Evolutionary conservation across 2,329 filamentous ascomycete genomes (phyloP).

Genomic region (Botrytis cinerea): DNA sequence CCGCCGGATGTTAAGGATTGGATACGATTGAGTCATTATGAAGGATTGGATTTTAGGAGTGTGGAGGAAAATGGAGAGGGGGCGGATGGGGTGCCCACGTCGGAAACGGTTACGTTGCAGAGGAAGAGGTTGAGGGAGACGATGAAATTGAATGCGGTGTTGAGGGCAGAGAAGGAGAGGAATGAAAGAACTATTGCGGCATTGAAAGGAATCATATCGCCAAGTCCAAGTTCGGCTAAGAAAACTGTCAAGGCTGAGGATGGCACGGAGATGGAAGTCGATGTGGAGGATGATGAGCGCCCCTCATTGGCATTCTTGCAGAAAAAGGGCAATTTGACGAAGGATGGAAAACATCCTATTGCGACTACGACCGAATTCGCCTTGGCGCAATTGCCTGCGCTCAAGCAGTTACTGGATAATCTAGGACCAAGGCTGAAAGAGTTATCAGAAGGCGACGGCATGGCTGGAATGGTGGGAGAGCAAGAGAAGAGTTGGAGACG

Average conservation of each 20-base stretch:
- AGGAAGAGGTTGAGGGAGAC: constrained; percentile 76
- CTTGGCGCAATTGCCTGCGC: constrained; percentile 77
- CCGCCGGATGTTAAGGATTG: constrained; percentile 72
- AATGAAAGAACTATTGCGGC: constrained; percentile 72
- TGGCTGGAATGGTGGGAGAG: constrained; percentile 41
- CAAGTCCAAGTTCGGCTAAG: not conserved
- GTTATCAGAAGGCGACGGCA: constrained; percentile 46
- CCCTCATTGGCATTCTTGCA: constrained; percentile 57
- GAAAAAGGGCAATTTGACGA: constrained; percentile 53
- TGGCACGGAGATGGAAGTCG: not conserved
- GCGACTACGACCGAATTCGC: constrained; percentile 76
- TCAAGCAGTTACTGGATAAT: constrained; percentile 69
- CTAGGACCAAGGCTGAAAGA: constrained; percentile 64
- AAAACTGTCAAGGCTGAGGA: constrained; percentile 30
- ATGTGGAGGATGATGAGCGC: not conserved
- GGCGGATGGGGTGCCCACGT: constrained; percentile 46
- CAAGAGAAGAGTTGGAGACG: constrained; percentile 61
- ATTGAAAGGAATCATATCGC: constrained; percentile 59
- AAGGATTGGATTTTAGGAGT: constrained; percentile 45
- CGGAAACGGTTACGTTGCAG: constrained; percentile 70
- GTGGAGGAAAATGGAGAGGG: constrained; percentile 44
- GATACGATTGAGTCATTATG: constrained; percentile 83
- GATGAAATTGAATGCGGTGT: constrained; percentile 69
- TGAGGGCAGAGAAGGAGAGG: constrained; percentile 68
- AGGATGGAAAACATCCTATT: constrained; percentile 58